These are phyloP conservation scores for Pythium grandisporangium DNA, from an alignment of 352 stramenopile genomes.

Conservation along the genomic window DNA sequence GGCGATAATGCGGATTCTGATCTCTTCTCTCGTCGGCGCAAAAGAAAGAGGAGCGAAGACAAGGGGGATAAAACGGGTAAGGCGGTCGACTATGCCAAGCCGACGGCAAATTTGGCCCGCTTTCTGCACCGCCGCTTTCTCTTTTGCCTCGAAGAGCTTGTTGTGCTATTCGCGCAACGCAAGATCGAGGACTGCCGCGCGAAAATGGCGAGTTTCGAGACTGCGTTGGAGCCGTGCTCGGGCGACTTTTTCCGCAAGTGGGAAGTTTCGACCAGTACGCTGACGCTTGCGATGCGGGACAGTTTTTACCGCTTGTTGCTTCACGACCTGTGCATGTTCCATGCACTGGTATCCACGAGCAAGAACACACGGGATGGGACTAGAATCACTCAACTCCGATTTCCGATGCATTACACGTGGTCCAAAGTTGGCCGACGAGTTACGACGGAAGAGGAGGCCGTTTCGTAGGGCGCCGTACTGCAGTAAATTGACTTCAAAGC, in stretches of 20 bases:
- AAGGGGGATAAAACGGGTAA: conserved; percentile 1
- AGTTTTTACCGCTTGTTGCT: conserved; percentile 63
- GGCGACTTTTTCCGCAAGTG: conserved; percentile 46
- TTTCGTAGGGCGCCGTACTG: no score
- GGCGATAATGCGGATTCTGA: neutral
- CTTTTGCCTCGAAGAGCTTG: conserved; percentile 66
- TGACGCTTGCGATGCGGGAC: conserved; percentile 65
- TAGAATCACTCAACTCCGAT: conserved; percentile 51
- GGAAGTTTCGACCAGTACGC: conserved; percentile 50
- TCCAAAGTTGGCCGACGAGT: conserved; percentile 23
- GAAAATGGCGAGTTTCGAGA: conserved; percentile 31
- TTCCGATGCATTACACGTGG: conserved; percentile 62
- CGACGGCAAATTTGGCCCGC: conserved; percentile 29
- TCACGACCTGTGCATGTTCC: conserved; percentile 68
- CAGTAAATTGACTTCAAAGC: no score
- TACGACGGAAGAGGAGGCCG: conserved; percentile 22
- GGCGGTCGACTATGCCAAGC: conserved; percentile 1
- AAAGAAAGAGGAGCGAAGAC: conserved; percentile 11
- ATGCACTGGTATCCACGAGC: conserved; percentile 52
- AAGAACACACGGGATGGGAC: conserved; percentile 59
- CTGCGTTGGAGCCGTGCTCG: conserved; percentile 46
- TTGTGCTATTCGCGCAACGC: conserved; percentile 65
- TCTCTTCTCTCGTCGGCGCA: conserved; percentile 1
- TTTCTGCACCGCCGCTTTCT: conserved; percentile 73
- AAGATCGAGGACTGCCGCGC: conserved; percentile 49